Evolutionary conservation across 2,329 filamentous ascomycete genomes (phyloP).

Genomic region (Fusarium marasasianum): DNA sequence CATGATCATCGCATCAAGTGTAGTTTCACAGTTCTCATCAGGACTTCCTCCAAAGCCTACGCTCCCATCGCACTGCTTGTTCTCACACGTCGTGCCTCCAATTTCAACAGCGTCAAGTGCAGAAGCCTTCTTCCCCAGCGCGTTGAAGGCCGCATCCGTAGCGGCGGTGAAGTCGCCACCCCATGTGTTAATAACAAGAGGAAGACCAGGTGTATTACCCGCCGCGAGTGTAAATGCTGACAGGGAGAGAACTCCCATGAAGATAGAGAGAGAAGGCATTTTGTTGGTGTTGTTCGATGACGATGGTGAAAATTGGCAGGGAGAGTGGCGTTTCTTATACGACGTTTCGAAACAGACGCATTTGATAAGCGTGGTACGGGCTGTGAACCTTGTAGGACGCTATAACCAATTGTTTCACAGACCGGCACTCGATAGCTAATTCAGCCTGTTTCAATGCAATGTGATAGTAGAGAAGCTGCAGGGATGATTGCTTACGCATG

Average conservation of each 20-base stretch:
- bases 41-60: conserved; percentile 66
- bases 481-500: conserved; percentile 16
- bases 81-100: conserved; percentile 63
- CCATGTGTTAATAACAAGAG: conserved; percentile 66
- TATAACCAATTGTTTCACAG: conserved; percentile 5
- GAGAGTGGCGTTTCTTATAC: conserved; percentile 26
- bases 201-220: conserved; percentile 52
- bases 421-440: background rate
- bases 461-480: background rate
- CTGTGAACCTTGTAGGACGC: conserved; percentile 20
- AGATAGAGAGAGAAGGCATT: conserved; percentile 11
- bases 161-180: conserved; percentile 61
- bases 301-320: background rate
- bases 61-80: conserved; percentile 62
- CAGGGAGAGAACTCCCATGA: conserved; percentile 21
- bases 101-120: conserved; percentile 62
- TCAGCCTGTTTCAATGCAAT: conserved; percentile 4
- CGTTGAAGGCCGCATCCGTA: conserved; percentile 59
- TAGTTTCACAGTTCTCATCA: conserved; percentile 66
- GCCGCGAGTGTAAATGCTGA: conserved; percentile 18
- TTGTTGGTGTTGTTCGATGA: background rate
- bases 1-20: conserved; percentile 68
- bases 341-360: conserved; percentile 9
- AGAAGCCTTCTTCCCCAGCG: conserved; percentile 47
- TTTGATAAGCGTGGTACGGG: conserved; percentile 6